phyloP scores from a whole-genome alignment of 2,329 filamentous ascomycete genomes.

The Aureobasidium lini region DNA sequence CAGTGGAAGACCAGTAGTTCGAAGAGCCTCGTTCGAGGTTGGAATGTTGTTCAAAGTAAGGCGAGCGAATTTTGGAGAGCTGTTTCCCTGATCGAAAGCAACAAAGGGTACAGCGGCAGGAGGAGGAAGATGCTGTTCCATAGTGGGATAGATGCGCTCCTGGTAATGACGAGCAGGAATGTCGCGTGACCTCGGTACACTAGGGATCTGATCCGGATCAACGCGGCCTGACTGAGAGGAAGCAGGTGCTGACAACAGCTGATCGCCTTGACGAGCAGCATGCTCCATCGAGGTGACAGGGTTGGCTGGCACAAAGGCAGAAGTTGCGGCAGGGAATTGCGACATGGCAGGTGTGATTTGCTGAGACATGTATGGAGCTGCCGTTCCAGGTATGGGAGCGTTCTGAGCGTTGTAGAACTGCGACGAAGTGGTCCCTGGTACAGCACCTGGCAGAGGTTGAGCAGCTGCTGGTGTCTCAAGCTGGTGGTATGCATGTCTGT shows the following conservation, averaged over 20 bases:
- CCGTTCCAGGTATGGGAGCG: conserved; percentile 8
- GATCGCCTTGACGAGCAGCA: conserved; percentile 29
- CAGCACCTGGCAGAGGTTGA: conserved; percentile 62
- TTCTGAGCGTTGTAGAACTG: conserved; percentile 49
- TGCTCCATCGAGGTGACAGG: conserved; percentile 31
- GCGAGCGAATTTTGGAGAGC: conserved; percentile 87
- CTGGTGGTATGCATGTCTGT: conserved; percentile 85
- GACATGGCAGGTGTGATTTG: conserved; percentile 40
- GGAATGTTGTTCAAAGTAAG: conserved; percentile 93
- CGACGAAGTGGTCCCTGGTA: conserved; percentile 55
- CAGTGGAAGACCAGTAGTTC: conserved; percentile 73
- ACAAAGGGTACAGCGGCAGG: conserved; percentile 84
- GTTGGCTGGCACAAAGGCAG: conserved; percentile 39
- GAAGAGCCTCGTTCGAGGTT: conserved; percentile 68
- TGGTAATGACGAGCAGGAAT: conserved; percentile 75
- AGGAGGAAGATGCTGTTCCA: conserved; percentile 87
- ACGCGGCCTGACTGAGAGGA: conserved; percentile 66
- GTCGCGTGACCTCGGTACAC: conserved; percentile 80
- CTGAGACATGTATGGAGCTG: conserved; percentile 32
- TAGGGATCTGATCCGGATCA: conserved; percentile 87
- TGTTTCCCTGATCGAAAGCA: conserved; percentile 92
- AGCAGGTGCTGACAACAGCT: conserved; percentile 33
- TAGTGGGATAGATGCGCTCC: conserved; percentile 84
- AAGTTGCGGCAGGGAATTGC: conserved; percentile 56
- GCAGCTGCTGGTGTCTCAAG: conserved; percentile 59